phyloP scores from a whole-genome alignment of 2,329 filamentous ascomycete species.

The Sordariomycetes sp. region DNA sequence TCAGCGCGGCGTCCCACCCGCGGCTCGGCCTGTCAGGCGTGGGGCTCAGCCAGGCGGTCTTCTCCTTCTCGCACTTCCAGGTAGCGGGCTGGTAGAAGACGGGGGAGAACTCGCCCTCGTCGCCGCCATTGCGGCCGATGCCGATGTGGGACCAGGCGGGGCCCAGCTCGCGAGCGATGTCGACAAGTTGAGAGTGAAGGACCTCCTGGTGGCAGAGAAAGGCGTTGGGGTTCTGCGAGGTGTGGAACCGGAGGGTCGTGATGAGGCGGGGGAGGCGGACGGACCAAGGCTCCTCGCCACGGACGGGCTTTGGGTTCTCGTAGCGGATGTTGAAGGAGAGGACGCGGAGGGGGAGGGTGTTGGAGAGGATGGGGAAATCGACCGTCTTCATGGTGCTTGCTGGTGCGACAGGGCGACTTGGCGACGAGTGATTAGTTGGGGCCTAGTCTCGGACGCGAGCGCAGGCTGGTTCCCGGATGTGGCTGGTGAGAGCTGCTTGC shows the following conservation, averaged over 20 bases:
- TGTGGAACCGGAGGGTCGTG: conserved; percentile 45
- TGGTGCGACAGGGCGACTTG: neutral
- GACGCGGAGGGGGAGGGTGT: conserved; percentile 28
- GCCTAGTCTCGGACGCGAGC: neutral
- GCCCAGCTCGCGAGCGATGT: conserved; percentile 45
- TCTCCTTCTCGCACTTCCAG: conserved; percentile 49
- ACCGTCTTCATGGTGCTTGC: conserved; percentile 2
- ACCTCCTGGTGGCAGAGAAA: conserved; percentile 63
- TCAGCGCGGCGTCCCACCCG: conserved; percentile 58
- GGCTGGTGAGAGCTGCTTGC: neutral
- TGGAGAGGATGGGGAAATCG: conserved; percentile 4
- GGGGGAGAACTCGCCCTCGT: conserved; percentile 67
- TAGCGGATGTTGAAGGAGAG: conserved; percentile 61
- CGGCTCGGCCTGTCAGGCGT: conserved; percentile 59
- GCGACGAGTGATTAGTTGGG: neutral
- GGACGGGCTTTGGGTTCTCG: conserved; percentile 39
- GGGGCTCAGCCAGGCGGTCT: conserved; percentile 66
- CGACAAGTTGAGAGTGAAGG: conserved; percentile 47
- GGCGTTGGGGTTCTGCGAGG: conserved; percentile 29
- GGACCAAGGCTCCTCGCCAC: conserved; percentile 49
- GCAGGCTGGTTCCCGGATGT: neutral
- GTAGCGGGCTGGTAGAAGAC: conserved; percentile 57
- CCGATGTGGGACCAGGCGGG: conserved; percentile 50
- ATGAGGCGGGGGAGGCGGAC: conserved; percentile 43
- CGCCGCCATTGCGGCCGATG: conserved; percentile 52